Evolutionary conservation across 75 land plant genomes (phyloP).

Genomic region (Selaginella moellendorffii): DNA sequence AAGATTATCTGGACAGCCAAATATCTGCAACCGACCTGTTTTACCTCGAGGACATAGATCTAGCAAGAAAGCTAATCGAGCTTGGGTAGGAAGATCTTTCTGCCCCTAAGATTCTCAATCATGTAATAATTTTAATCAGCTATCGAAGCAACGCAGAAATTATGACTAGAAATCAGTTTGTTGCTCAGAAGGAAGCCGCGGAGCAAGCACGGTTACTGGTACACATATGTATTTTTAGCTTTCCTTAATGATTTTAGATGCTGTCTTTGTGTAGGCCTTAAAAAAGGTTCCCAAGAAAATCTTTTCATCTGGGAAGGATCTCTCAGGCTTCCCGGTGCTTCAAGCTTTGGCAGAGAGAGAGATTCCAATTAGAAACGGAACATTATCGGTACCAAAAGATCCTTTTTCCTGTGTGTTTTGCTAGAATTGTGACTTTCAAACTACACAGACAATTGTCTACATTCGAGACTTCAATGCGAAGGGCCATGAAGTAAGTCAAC

Average conservation of each 20-base stretch:
- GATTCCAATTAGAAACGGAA: conserved; percentile 14
- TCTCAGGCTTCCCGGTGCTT: conserved; percentile 21
- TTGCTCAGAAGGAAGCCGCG: conserved; percentile 11
- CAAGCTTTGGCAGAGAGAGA: conserved; percentile 27
- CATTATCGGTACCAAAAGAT: conserved; percentile 26
- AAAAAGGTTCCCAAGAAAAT: conserved; percentile 17
- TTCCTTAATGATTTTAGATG: not conserved
- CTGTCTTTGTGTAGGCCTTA: conserved; percentile 17
- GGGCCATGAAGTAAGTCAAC: conserved; percentile 23
- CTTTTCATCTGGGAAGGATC: conserved; percentile 22
- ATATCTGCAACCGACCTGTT: conserved; percentile 23
- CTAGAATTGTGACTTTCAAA: too few species aligned
- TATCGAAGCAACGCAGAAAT: conserved; percentile 30
- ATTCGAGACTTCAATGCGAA: conserved; percentile 20
- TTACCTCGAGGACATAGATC: conserved; percentile 29
- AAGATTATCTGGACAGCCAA: conserved; percentile 30
- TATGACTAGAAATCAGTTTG: conserved; percentile 23
- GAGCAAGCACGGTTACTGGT: conserved; percentile 27
- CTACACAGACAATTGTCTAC: conserved; percentile 19
- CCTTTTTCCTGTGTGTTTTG: too few species aligned
- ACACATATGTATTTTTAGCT: not conserved
- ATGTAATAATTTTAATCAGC: conserved; percentile 12
- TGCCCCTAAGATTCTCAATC: not conserved
- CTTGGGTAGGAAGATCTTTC: conserved; percentile 14
- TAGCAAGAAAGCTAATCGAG: conserved; percentile 26